A percentile compares a stretch with the other conserved stretches of the same genome.
Evolutionary conservation across 805 yeast species (phyloP).

Genomic region (Starmerella bombi): DNA sequence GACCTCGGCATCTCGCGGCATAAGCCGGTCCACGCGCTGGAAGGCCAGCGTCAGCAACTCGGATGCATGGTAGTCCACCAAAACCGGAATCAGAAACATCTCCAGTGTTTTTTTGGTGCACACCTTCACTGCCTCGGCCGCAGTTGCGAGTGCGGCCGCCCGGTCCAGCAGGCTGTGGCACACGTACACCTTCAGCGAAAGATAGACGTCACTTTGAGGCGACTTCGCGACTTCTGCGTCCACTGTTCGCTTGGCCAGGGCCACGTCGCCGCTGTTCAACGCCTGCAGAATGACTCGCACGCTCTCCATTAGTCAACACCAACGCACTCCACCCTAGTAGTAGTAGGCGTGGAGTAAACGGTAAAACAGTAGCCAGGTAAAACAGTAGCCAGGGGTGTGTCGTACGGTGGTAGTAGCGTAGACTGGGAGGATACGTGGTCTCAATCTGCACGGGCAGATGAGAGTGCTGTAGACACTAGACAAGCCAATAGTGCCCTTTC

Average conservation of each 20-base stretch:
- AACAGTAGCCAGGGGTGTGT: too few relatives aligned
- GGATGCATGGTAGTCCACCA: conserved; percentile 22
- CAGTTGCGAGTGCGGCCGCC: conserved; percentile 8
- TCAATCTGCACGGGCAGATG: too few relatives aligned
- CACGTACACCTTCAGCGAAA: conserved; percentile 14
- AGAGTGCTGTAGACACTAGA: too few relatives aligned
- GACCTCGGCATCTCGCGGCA: conserved; percentile 17
- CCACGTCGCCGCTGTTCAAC: background rate
- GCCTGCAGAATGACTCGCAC: conserved; percentile 5
- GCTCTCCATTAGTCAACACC: conserved; percentile 13
- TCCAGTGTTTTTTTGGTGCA: conserved; percentile 13
- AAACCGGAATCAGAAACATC: conserved; percentile 24
- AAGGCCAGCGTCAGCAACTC: conserved; percentile 22
- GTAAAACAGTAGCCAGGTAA: too few relatives aligned
- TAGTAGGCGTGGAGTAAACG: too few relatives aligned
- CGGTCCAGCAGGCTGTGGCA: conserved; percentile 10
- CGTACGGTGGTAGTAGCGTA: too few relatives aligned
- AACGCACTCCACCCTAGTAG: too few relatives aligned
- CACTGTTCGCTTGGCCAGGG: conserved; percentile 37
- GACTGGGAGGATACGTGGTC: too few relatives aligned
- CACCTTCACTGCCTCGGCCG: conserved; percentile 9
- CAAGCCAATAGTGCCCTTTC: too few relatives aligned
- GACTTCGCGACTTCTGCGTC: conserved; percentile 37
- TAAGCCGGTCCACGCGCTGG: conserved; percentile 17
- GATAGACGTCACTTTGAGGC: conserved; percentile 46